These are phyloP conservation scores for Anacardium occidentale DNA, from an alignment of 345 rosid species.

Conservation along the genomic window DNA sequence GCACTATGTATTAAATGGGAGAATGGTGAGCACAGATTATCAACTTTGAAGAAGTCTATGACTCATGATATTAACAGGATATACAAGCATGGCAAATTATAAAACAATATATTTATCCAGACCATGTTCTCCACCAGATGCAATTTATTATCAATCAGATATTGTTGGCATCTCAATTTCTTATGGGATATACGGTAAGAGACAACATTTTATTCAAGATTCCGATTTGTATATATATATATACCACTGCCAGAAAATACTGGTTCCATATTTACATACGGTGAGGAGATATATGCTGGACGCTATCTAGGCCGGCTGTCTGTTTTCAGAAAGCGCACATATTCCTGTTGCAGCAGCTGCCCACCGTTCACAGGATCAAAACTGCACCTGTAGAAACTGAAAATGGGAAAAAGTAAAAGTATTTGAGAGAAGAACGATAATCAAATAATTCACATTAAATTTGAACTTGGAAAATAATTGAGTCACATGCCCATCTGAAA, in stretches of 20 bases:
- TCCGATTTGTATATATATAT: slow-evolving; percentile 1
- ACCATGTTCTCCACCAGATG: not conserved
- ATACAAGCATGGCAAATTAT: not conserved
- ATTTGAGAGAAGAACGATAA: not conserved
- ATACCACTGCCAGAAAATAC: not conserved
- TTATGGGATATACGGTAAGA: not conserved
- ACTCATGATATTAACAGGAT: not conserved
- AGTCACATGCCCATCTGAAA: no score
- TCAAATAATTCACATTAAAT: no score
- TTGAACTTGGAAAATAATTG: no score
- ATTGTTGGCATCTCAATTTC: not conserved
- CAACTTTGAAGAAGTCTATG: not conserved
- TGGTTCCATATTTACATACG: slow-evolving; percentile 8
- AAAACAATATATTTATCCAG: no score
- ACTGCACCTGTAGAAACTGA: slow-evolving; percentile 67
- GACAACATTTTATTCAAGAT: not conserved
- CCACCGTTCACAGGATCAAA: slow-evolving; percentile 65
- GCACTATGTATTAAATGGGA: not conserved
- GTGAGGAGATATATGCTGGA: not conserved
- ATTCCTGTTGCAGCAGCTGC: slow-evolving; percentile 63
- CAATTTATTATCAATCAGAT: slow-evolving; percentile 4
- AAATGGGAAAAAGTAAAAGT: not conserved
- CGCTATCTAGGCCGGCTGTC: slow-evolving; percentile 32
- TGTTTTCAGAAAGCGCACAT: slow-evolving; percentile 47
- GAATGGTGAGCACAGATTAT: not conserved